These are phyloP conservation scores for Zea luxurians DNA, from an alignment of 176 grass and related monocot genomes.

Conservation along the genomic window DNA sequence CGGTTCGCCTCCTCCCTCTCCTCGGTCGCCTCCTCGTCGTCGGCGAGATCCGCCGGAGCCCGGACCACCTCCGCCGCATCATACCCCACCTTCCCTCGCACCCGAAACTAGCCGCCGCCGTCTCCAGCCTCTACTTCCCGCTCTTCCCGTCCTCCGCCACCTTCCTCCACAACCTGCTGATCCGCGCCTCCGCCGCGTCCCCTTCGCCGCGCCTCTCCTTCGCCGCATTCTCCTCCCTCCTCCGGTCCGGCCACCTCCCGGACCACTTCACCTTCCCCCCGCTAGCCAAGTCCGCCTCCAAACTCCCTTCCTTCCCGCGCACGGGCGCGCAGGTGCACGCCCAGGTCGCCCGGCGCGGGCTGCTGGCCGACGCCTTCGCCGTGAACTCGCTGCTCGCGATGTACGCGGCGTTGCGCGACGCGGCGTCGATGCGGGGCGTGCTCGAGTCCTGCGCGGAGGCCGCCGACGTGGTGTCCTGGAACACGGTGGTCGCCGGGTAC, in stretches of 20 bases:
- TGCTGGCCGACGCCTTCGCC: slow-evolving; percentile 51
- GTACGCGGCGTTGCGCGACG: slow-evolving; percentile 58
- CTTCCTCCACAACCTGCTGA: slow-evolving; percentile 75
- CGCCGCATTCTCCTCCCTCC: slow-evolving; percentile 48
- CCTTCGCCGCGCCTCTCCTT: slow-evolving; percentile 31
- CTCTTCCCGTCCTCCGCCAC: slow-evolving; percentile 56
- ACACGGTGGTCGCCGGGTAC: slow-evolving; percentile 57
- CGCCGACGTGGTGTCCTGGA: slow-evolving; percentile 69
- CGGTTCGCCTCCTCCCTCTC: slow-evolving; percentile 43
- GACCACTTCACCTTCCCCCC: slow-evolving; percentile 49
- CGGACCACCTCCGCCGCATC: slow-evolving; percentile 41
- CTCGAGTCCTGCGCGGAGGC: slow-evolving; percentile 45
- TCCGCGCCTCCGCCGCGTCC: slow-evolving; percentile 50
- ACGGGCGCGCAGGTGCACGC: slow-evolving; percentile 58
- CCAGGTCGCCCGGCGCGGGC: slow-evolving; percentile 55
- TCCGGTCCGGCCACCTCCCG: slow-evolving; percentile 18
- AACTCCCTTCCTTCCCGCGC: slow-evolving; percentile 32
- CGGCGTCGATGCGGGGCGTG: slow-evolving; percentile 47
- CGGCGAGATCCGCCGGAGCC: slow-evolving; percentile 41
- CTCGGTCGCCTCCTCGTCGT: slow-evolving; percentile 50
- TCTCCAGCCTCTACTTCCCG: slow-evolving; percentile 59
- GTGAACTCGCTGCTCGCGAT: slow-evolving; percentile 60
- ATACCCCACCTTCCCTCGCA: slow-evolving; percentile 49
- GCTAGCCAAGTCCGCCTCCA: slow-evolving; percentile 42
- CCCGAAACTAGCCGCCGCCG: slow-evolving; percentile 44